Evolutionary conservation across 1,284 basidiomycete species (phyloP), one percentile per base, ranked within the genome.

Genomic region (Cryptococcus sp.): DNA sequence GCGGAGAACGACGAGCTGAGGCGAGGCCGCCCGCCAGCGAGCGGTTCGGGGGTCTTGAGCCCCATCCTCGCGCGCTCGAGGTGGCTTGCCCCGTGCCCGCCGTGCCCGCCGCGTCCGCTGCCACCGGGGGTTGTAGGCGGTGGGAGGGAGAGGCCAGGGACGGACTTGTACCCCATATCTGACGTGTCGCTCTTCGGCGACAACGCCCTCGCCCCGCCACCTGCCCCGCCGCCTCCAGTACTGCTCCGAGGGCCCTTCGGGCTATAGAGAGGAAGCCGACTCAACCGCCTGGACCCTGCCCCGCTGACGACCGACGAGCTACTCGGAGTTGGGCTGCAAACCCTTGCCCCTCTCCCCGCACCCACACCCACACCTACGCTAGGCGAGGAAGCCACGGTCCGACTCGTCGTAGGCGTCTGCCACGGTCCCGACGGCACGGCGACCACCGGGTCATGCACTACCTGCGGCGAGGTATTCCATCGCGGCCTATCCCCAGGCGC

Each of bases 381-480:
- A 53, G 23, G 12, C 43, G 47, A 37, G 54, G 33, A 39, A 20
- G n/a, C 15, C 28, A 43, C 39, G 28, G 46, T 21, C 16, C 47
- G 46, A 16, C 23, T 16, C 24, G 36, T 20, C 11, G 38, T 56
- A 12, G 56, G 50, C 4, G 56, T 57, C 20, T 48, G 50, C 51
- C 20, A 28, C 8, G n/a, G 28, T 9, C 28, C 28, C 28, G 28
- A 4, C 9, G 28, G 28, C 5, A 33, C 28, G 28, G 28, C 5
- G 4, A 33, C 28, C 28, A 45, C 39, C 45, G 50, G 3, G 23
- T 50, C 42, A 35, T 48, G 21, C 13, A 50, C 45, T 37, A 56
- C 47, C 53, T 52, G 52, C 1, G 63, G 59, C 2, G 62, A 66
- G 2, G 55, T 36, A 33, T 70, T 68, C 71, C 71, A 72, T n/a